Evolutionary conservation across 1,284 basidiomycete genomes (phyloP), one percentile per base, ranked within the genome.

Genomic region (Fomitopsis pinicola): DNA sequence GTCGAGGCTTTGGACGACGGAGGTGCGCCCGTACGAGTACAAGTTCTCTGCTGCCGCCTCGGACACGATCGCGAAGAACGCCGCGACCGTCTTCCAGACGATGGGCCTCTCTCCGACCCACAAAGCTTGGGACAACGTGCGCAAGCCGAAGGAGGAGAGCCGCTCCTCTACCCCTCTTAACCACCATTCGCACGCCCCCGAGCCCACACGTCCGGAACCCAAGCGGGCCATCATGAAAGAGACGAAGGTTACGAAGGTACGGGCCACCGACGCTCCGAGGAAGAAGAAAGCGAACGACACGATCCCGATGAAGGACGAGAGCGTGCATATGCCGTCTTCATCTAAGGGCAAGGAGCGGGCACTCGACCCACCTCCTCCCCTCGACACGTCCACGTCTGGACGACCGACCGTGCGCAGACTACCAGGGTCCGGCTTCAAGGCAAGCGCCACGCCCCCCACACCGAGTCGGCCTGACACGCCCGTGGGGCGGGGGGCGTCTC

Each of bases 1-100:
- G 62, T 73, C 77, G 19, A 67, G 72, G 38, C 73, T 80, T 0
- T 91, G 88, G 87, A 76, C 26, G 48, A 50, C 76, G 33, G 85
- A 90, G 65, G 84, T 89, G 22, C 84, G 87, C 6, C 89, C 89
- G 0, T 86, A 79, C 62, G 84, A 85, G 63, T 87, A 81, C 79
- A 75, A 74, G 33, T 76, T 87, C 26, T 73, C 75, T 0, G 77
- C 82, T 19, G 55, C 73, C 2, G 82, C 85, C 52, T 78, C 81
- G 1, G 73, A 70, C 3, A 65, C 62, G 15, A 75, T 89, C 68
- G 78, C 82, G 1, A 79, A 82, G 42, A 74, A 77, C 35, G 86
- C 82, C 2, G 77, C 82, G 46, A 60, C 73, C 19, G 78, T 75
- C 3, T 78, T 87, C 66, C 74, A 71, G 33, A 70, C 69, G 8